Percentiles rank a stretch among this genome's conserved stretches.
phyloP scores from a whole-genome alignment of 2,329 filamentous ascomycete genomes.

The Albophoma yamanashiensis region DNA sequence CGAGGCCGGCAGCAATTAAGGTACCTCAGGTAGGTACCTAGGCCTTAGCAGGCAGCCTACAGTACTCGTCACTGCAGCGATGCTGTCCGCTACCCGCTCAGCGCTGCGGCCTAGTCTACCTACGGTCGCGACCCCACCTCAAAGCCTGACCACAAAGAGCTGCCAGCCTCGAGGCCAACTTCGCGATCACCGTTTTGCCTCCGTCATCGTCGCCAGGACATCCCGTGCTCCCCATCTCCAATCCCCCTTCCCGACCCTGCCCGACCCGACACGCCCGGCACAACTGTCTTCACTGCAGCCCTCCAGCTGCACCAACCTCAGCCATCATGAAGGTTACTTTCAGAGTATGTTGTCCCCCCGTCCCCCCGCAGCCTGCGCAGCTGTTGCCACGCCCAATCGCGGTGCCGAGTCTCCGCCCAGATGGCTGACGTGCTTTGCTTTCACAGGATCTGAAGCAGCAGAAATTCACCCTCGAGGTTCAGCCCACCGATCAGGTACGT shows the following conservation, averaged over 20 bases:
- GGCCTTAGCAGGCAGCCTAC: not conserved
- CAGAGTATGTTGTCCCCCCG: constrained; percentile 35
- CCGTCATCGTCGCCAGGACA: constrained; percentile 1
- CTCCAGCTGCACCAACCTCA: constrained; percentile 21
- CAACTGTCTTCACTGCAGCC: constrained; percentile 1
- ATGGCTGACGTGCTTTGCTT: not conserved
- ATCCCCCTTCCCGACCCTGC: not conserved
- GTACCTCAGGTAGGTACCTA: constrained; percentile 5
- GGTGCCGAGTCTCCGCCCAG: not conserved
- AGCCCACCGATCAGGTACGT: constrained; percentile 82
- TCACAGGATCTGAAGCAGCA: constrained; percentile 91
- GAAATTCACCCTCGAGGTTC: constrained; percentile 93
- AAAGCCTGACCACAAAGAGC: constrained; percentile 1
- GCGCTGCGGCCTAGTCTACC: no score
- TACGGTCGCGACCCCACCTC: constrained; percentile 1
- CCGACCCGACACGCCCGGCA: not conserved
- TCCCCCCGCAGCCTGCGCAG: not conserved
- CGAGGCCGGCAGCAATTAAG: no score
- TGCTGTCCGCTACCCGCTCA: not conserved
- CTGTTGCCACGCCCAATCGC: not conserved
- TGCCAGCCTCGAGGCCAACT: constrained; percentile 3
- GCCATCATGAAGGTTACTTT: constrained; percentile 59
- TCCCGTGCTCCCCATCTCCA: not conserved
- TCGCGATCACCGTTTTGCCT: constrained; percentile 2
- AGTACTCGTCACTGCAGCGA: not conserved